Percentiles rank a stretch among this genome's conserved stretches.
These are phyloP conservation scores for Eucommia ulmoides DNA, from an alignment of 257 asterid genomes.

Conservation along the genomic window DNA sequence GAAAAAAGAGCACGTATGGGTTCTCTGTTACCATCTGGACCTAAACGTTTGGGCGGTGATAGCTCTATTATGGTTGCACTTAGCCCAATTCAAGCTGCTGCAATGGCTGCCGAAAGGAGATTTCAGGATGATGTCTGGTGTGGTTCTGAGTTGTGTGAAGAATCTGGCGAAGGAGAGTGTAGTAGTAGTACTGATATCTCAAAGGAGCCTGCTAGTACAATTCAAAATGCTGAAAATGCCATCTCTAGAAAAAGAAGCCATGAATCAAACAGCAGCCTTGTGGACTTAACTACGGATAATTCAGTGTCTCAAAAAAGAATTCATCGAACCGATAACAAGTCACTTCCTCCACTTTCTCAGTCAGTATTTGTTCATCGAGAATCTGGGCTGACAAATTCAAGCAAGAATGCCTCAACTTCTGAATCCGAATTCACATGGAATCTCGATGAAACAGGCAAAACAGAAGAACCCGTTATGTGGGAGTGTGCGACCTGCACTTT, in stretches of 20 bases:
- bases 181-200: conserved; percentile 12
- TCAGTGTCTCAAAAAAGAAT: conserved; percentile 18
- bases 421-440: conserved; percentile 10
- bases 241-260: conserved; percentile 50
- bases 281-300: conserved; percentile 23
- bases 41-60: conserved; percentile 78
- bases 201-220: conserved; percentile 20
- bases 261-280: conserved; percentile 20
- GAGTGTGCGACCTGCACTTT: conserved; percentile 69
- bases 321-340: conserved; percentile 7
- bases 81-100: conserved; percentile 90
- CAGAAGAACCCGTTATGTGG: conserved; percentile 33
- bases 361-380: conserved; percentile 9
- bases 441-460: conserved; percentile 9
- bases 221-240: conserved; percentile 24
- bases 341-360: conserved; percentile 7
- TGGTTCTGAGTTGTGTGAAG: conserved; percentile 59
- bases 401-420: conserved; percentile 28
- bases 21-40: conserved; percentile 69
- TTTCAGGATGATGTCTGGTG: conserved; percentile 81
- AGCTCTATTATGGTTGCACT: conserved; percentile 59
- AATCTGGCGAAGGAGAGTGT: conserved; percentile 44
- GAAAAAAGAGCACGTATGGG: conserved; percentile 68
- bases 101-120: conserved; percentile 99
- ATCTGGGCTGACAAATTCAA: conserved; percentile 10